Percentiles rank a stretch among this genome's conserved stretches.
Conservation (phyloP, 495 filamentous ascomycete species). For the Tuber borchii region DNA sequence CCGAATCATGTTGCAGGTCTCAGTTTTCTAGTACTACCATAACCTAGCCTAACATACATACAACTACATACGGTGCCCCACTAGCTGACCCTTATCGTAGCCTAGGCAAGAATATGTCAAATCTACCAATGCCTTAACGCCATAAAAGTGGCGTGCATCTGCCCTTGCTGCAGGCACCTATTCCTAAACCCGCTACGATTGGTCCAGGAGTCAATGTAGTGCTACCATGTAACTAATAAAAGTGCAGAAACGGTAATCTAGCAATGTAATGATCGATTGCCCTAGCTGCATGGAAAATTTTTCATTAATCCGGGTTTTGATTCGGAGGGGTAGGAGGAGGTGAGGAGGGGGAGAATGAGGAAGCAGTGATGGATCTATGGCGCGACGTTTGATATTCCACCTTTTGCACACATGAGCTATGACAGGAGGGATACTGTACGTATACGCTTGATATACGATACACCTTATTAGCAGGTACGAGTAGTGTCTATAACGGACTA, state of each 20-base stretch:
- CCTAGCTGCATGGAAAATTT: conserved; percentile 1
- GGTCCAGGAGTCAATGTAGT: not conserved
- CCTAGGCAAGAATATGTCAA: not conserved
- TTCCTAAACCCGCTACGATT: not conserved
- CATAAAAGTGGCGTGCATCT: conserved; percentile 2
- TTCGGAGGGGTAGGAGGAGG: not conserved
- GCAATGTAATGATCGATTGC: not conserved
- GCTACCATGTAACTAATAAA: conserved; percentile 1
- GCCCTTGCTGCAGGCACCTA: not conserved
- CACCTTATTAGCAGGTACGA: not conserved
- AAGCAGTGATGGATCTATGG: not conserved
- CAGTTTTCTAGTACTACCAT: conserved; percentile 2
- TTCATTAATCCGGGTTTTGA: not conserved
- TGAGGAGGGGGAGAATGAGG: not conserved
- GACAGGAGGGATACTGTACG: not conserved
- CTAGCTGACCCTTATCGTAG: not conserved
- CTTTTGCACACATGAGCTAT: not conserved
- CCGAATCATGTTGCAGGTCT: not conserved
- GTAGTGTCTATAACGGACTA: not conserved
- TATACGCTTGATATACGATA: not conserved
- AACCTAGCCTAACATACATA: not conserved
- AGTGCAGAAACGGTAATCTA: not conserved
- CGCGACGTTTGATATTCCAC: not conserved
- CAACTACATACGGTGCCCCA: no score
- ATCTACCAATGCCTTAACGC: not conserved